Evolutionary conservation across 345 rosid species (phyloP), one percentile per base, ranked within the genome.

Genomic region (Ceriops tagal): DNA sequence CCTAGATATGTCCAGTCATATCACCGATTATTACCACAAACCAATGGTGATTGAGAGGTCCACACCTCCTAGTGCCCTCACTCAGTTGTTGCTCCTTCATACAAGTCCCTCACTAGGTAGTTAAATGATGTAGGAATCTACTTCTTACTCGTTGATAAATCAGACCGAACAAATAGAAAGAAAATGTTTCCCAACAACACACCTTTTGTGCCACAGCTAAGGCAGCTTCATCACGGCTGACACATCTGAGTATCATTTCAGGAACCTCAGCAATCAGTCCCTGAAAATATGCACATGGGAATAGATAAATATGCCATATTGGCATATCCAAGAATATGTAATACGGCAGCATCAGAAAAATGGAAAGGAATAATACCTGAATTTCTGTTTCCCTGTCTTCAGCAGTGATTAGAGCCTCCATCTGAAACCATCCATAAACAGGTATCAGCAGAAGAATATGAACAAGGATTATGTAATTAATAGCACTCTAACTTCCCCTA

Each of bases 131-230:
- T 13, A 4, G 18, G 18, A 43, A 43, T 43, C 49, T 43, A 15
- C 49, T 43, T 37, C 46, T 37, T 43, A 13, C 49, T 43, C 19
- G 0, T 43, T 11, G 16, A 16, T 43, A 43, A 43, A 43, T 43
- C 49, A 11, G 49, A 43, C 18, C 18, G 13, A 43, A 43, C 49
- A 43, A 13, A 43, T 22, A 26, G 30, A 56, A 22, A 22, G 16
- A 9, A 56, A 56, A 24, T 11, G 19, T 56, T 21, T 56, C 30
- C 11, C 30, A 24, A 21, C n/a, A 72, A 24, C 59, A 52, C 15
- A 86, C 93, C 96, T 86, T 95, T 76, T 92, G 99, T 62, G 99
- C 97, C 31, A 95, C 96, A 70, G 99, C 98, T 65, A 87, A 76
- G 62, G 99, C 98, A 66, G 98, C 99, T 81, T 92, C 98, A 76